Conservation (phyloP, 2,329 filamentous ascomycete genomes). For the Ilyonectria destructans region DNA sequence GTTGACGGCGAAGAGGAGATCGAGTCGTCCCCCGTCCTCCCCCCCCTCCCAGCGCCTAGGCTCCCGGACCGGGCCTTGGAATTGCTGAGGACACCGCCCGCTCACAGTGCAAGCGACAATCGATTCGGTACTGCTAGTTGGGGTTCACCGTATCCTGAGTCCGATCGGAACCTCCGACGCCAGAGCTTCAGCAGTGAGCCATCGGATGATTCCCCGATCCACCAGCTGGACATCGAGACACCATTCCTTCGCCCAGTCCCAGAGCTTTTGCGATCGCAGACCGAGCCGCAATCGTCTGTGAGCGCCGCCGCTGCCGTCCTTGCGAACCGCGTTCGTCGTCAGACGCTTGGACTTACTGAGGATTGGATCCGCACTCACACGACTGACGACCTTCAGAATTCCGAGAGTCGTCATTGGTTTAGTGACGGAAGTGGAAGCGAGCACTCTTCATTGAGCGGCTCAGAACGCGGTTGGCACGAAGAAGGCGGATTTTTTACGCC, state of each 20-base stretch:
- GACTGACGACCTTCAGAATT: conserved; percentile 75
- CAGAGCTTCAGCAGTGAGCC: conserved; percentile 72
- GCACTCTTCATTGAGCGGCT: conserved; percentile 82
- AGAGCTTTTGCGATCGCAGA: conserved; percentile 54
- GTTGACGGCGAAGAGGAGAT: conserved; percentile 71
- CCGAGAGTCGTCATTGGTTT: conserved; percentile 85
- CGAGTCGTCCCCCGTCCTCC: conserved; percentile 72
- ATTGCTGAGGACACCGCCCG: conserved; percentile 70
- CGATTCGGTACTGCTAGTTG: conserved; percentile 83
- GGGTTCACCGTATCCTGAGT: conserved; percentile 89
- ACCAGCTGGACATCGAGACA: conserved; percentile 74
- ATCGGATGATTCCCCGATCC: conserved; percentile 74
- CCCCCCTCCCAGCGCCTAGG: conserved; percentile 72
- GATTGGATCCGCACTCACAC: conserved; percentile 91
- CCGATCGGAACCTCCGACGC: conserved; percentile 68
- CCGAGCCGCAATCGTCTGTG: conserved; percentile 52
- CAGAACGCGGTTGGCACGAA: conserved; percentile 69
- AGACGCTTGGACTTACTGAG: conserved; percentile 78
- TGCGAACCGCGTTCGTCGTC: conserved; percentile 74
- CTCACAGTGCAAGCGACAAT: conserved; percentile 53
- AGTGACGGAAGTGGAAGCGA: conserved; percentile 83
- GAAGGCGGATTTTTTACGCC: conserved; percentile 66
- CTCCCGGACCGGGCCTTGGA: conserved; percentile 71
- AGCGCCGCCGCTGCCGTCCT: conserved; percentile 75
- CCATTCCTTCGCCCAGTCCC: conserved; percentile 74